Base-by-base conservation (phyloP, 2,329 filamentous ascomycete species). In the Botryosphaeria dothidea region DNA sequence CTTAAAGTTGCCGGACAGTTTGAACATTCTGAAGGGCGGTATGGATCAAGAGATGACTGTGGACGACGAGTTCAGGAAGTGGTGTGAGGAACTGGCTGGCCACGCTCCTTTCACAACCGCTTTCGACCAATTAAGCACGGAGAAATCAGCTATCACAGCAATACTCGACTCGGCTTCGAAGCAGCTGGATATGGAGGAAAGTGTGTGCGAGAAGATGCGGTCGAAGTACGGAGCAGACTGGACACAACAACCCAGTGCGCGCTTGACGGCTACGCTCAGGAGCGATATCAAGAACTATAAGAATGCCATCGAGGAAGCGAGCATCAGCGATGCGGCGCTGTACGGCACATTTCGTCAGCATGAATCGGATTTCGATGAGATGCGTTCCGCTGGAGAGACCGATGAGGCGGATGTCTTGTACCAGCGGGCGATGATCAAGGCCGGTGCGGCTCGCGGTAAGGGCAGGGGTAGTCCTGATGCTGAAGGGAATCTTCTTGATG, bases 201-300 rank as follows among this genome's bases (percentile, higher is more conserved):
- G 92, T 64, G 92, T 98, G 0, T 99, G 95, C 76, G 95, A 99
- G 77, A 99, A 98, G 83, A 99, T 99, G 95, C 88, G 95, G 52
- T 96, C 93, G 13, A 99, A 99, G 76, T 98, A 98, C 75, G 93
- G 94, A 64, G 86, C 85, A 29, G 94, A 98, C 63, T 99, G 95
- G 95, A 97, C 92, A 19, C 95, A 99, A 73, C 95, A 99, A 73
- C 95, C 95, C 11, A 98, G 94, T 75, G 92, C 92, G 34, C 86
- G 92, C 65, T 84, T 99, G 45, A 99, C 94, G 1, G 89, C 91
- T 3, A 98, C 94, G 0, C 80, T 99, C 57, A 87, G 93, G 64
- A 90, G 88, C 66, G 95, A 99, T 74, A 90, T 98, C 62, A 86
- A 90, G 67, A 94, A 90, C 72, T 97, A 98, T 74, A 88, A 90